Percentiles rank a stretch among this genome's conserved stretches.
Conservation (phyloP, 495 filamentous ascomycete genomes). For the Hyphodiscus hymeniophilus region DNA sequence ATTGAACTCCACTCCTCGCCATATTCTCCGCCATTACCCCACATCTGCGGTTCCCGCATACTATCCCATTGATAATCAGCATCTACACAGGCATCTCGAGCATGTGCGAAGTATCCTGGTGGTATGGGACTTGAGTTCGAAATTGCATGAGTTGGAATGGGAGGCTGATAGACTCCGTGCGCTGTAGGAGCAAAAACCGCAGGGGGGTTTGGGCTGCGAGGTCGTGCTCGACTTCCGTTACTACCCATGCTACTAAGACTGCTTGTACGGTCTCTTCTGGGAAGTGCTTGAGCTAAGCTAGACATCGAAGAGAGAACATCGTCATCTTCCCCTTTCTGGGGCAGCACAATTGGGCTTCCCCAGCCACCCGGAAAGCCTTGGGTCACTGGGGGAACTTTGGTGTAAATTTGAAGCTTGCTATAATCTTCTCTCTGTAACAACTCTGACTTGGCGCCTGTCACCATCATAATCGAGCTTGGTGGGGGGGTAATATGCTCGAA, state of each 20-base stretch:
- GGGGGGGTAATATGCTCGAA: conserved; percentile 88
- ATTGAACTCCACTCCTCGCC: conserved; percentile 94
- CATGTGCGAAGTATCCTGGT: conserved; percentile 79
- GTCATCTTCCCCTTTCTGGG: conserved; percentile 18
- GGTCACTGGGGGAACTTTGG: conserved; percentile 20
- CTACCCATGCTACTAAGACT: conserved; percentile 27
- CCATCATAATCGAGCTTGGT: conserved; percentile 76
- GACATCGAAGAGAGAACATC: conserved; percentile 15
- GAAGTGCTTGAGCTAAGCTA: conserved; percentile 22
- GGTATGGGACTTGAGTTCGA: conserved; percentile 76
- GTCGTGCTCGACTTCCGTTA: conserved; percentile 12
- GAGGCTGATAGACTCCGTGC: conserved; percentile 54
- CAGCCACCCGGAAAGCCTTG: conserved; percentile 58
- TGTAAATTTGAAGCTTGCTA: conserved; percentile 34
- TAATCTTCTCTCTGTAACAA: conserved; percentile 64
- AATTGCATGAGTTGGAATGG: conserved; percentile 75
- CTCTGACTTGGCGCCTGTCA: conserved; percentile 78
- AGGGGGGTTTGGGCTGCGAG: not conserved
- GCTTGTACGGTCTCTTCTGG: conserved; percentile 34
- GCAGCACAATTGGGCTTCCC: conserved; percentile 31
- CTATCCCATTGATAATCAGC: conserved; percentile 96
- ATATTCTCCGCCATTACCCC: conserved; percentile 80
- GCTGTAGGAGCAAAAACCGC: conserved; percentile 1
- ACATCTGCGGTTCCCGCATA: conserved; percentile 61
- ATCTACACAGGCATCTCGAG: conserved; percentile 77